Base-by-base conservation (phyloP, 2,329 filamentous ascomycete genomes). In the Sphaerulina populicola region DNA sequence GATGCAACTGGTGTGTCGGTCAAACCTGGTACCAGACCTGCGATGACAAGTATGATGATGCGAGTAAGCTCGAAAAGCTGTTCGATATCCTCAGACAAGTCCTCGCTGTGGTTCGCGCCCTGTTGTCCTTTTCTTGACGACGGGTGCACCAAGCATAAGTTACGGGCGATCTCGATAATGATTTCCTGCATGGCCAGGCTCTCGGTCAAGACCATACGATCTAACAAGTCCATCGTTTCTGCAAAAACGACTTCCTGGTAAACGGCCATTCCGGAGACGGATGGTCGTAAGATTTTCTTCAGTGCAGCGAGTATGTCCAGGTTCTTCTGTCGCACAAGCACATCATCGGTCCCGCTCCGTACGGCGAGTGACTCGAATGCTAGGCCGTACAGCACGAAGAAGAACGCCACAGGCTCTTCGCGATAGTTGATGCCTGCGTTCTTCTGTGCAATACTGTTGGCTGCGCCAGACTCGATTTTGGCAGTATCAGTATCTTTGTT, bases 331-430 rank as follows among this genome's bases (percentile, higher is more conserved):
- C 60, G 53, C 6, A 63, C 60, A 2, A 64, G 52, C n/a, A 62
- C 53, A 33, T 64, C 64, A 39, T 67, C 64, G 30, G 67, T 62
- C 6, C 86, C 88, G 4, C 86, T 83, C 42, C 89, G 82, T 6
- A 88, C 88, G 6, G 91, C 91, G 18, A 98, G 78, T 14, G 94
- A 91, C 70, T 98, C 94, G 60, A 98, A 97, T 0, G 91, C 89
- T 51, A 98, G 83, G 9, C 93, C 93, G 62, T 97, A 98, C 0
- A 98, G 78, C 11, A 98, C 91, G 63, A 98, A 98, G 74, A 98
- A 98, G 76, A 98, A 98, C 0, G 93, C 93, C 1, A 97, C 88
- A 0, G 93, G 93, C 66, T 98, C 93, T 64, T 97, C 91, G 43
- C 93, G 86, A 67, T 98, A 98, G 68, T 97, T 97, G 72, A 98